Base-by-base conservation (phyloP, 352 stramenopile species). In the Phytophthora sp. region DNA sequence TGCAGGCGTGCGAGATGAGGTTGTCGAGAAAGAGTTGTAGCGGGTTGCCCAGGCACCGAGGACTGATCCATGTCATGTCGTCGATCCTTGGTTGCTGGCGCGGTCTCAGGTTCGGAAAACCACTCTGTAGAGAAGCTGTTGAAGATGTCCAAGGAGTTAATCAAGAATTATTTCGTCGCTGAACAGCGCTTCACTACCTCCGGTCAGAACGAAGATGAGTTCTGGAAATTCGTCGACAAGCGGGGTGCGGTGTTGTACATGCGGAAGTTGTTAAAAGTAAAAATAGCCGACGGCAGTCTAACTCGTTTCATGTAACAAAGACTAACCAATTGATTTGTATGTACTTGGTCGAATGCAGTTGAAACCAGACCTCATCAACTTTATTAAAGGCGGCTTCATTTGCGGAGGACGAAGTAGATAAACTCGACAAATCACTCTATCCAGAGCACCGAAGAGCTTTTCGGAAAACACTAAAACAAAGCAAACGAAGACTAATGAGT, bases 61-160 rank as follows among this genome's bases (percentile, higher is more conserved):
- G 35, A 5, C 15, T 18, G 35, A 16, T 41, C 35, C 3, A 41
- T 41, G 35, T 1, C 35, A 21, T 41, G 35, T 41, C 8, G 35
- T 20, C 35, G n/a, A 16, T 41, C 15, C 35, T 13, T 41, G 35
- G 2, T 16, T 41, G 35, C 12, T 18, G 35, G 20, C 35, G 15
- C 6, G 15, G 35, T 18, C 35, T 41, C 35, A 66, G 54, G 31
- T 66, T 53, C 1, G 29, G 54, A n/a, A n/a, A n/a, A n/a, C n/a
- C n/a, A n/a, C n/a, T n/a, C n/a, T n/a, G n/a, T n/a, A n/a, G n/a
- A n/a, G n/a, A n/a, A n/a, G n/a, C n/a, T n/a, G n/a, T n/a, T n/a
- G 6, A 41, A 41, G 15, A 41, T 41, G 35, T 4, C 35, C 1
- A 41, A 41, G 20, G 20, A 20, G 35, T 18, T 16, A 21, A 4